Conservation (phyloP, 2,329 filamentous ascomycete species). For the Cercospora citrullina region DNA sequence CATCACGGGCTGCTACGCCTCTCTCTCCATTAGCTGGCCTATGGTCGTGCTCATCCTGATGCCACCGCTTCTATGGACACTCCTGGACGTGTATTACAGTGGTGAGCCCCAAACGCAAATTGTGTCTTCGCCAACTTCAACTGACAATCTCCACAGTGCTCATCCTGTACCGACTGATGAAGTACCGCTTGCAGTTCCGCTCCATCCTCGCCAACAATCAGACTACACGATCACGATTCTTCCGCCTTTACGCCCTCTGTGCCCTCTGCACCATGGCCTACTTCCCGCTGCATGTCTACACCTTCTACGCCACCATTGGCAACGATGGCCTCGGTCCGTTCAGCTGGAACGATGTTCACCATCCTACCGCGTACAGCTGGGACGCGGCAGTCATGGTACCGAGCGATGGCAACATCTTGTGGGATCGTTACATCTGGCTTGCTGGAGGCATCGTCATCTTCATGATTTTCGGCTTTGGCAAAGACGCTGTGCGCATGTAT, state of each 20-base stretch:
- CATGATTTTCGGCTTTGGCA: conserved; percentile 64
- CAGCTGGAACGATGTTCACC: conserved; percentile 57
- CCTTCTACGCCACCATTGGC: conserved; percentile 49
- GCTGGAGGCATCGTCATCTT: conserved; percentile 58
- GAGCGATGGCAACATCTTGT: conserved; percentile 47
- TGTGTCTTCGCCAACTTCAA: not conserved
- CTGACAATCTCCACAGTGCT: conserved; percentile 48
- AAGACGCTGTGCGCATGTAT: conserved; percentile 60
- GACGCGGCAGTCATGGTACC: conserved; percentile 51
- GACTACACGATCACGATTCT: conserved; percentile 60
- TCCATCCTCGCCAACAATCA: conserved; percentile 56
- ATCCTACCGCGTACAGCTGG: conserved; percentile 46
- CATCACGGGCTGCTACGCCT: conserved; percentile 60
- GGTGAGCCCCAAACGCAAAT: conserved; percentile 44
- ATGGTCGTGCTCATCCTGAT: conserved; percentile 56
- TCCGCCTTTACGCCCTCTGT: conserved; percentile 61
- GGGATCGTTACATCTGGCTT: conserved; percentile 61
- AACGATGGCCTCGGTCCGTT: conserved; percentile 38
- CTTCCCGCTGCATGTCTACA: conserved; percentile 55
- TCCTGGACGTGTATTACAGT: conserved; percentile 58
- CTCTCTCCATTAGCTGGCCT: conserved; percentile 59
- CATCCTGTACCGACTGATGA: conserved; percentile 60
- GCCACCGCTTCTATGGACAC: conserved; percentile 57
- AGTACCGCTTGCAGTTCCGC: conserved; percentile 60
- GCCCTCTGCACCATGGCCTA: conserved; percentile 52